Percentiles rank a stretch among this genome's conserved stretches.
phyloP scores from a whole-genome alignment of 495 filamentous ascomycete species.

The Annulohypoxylon moriforme region DNA sequence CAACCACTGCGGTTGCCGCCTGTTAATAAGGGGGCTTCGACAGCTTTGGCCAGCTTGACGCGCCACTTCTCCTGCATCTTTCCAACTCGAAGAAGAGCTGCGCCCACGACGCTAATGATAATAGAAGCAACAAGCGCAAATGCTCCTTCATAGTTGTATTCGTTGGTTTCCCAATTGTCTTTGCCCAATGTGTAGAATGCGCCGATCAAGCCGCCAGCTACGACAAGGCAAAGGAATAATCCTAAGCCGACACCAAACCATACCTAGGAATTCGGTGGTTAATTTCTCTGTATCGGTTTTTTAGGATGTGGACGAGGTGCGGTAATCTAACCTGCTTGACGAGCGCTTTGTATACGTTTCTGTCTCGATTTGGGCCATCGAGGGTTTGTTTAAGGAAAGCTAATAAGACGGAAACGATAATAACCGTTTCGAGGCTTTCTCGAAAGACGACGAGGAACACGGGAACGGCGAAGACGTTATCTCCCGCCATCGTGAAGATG shows the following conservation, averaged over 20 bases:
- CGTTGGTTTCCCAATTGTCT: constrained; percentile 71
- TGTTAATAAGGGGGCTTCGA: constrained; percentile 64
- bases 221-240: constrained; percentile 71
- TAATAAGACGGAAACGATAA: constrained; percentile 85
- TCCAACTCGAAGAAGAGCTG: constrained; percentile 80
- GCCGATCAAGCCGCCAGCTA: constrained; percentile 80
- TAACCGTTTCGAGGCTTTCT: constrained; percentile 81
- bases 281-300: constrained; percentile 8
- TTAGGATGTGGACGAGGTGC: neutral
- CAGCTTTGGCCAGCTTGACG: constrained; percentile 74
- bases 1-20: constrained; percentile 47
- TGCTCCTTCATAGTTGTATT: constrained; percentile 82
- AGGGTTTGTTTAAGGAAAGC: constrained; percentile 85
- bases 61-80: constrained; percentile 90
- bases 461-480: constrained; percentile 70
- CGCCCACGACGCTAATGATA: constrained; percentile 83
- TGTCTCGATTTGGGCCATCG: constrained; percentile 66
- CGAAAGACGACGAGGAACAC: constrained; percentile 91
- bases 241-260: constrained; percentile 76
- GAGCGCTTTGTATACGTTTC: constrained; percentile 71
- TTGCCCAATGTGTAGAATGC: constrained; percentile 79
- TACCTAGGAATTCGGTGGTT: constrained; percentile 59
- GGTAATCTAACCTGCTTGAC: constrained; percentile 69
- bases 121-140: constrained; percentile 76
- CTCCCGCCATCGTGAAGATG: constrained; percentile 56